Evolutionary conservation across 2,329 filamentous ascomycete species (phyloP), one percentile per base, ranked within the genome.

Genomic region (Eutypa lata): DNA sequence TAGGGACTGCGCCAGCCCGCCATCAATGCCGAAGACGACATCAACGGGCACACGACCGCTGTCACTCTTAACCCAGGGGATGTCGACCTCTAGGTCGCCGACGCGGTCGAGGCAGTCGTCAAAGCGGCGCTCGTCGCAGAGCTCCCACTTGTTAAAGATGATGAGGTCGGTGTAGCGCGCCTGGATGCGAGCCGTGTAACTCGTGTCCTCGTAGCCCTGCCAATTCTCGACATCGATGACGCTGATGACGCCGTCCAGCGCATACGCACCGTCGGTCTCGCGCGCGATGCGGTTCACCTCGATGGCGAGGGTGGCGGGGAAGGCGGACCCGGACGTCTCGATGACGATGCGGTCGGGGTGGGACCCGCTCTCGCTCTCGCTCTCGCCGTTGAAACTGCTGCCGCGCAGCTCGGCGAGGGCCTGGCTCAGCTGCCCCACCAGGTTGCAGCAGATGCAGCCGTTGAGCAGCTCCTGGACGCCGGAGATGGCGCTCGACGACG

Each of bases 371-470:
- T 18, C 16, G 35, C 13, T 18, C 5, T 18, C 13, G n/a, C 16
- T 18, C 7, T 18, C 13, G 35, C 13, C 13, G n/a, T 18, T 18
- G 35, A 7, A 7, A 18, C n/a, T 7, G 35, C 13, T 70, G 22
- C 75, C 71, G 48, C 82, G 81, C 40, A 99, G 84, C 65, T 94
- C 86, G 43, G 81, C 74, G 18, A 99, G 84, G 1, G 93, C 92
- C 47, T 88, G 85, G 54, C 84, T 83, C 7, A 99, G 84, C 71
- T 96, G 90, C 16, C 94, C 94, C 55, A 99, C 93, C 24, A 97
- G 87, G 69, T 97, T 97, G 77, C 94, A 99, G 82, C 94, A 99
- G 72, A 99, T 97, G 75, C 94, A 97, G 60, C 93, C 94, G 70
- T 96, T 96, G 50, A 99, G 86, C 1, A 99, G 81, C 72, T 99